These are phyloP conservation scores for Apiospora hydei DNA, from an alignment of 2,329 filamentous ascomycete genomes.

Conservation along the genomic window DNA sequence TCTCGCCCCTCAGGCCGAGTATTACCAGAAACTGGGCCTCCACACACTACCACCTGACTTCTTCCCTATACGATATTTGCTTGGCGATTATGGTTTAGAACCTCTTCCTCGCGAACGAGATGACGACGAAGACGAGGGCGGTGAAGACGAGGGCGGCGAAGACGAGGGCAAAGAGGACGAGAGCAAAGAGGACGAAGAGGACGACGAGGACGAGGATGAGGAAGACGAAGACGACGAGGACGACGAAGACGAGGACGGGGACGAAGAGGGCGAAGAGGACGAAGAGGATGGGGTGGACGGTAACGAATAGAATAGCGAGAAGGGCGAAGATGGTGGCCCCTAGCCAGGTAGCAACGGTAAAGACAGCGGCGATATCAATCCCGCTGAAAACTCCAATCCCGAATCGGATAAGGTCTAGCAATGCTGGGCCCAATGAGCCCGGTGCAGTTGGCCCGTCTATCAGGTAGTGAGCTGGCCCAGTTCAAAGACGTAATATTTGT, in stretches of 20 bases:
- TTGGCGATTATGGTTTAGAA: not conserved
- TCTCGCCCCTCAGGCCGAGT: slow-evolving; percentile 9
- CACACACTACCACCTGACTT: slow-evolving; percentile 23
- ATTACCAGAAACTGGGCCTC: slow-evolving; percentile 21
- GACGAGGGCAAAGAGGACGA: not conserved
- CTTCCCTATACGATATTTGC: not conserved
- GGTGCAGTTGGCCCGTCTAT: not conserved
- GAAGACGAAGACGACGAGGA: not conserved
- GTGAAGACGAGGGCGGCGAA: not conserved
- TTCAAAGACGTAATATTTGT: not conserved
- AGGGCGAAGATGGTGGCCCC: not conserved
- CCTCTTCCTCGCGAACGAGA: no score
- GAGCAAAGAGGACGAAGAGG: not conserved
- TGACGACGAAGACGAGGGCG: not conserved
- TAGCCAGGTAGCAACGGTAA: not conserved
- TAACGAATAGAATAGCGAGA: not conserved
- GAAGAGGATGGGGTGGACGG: not conserved
- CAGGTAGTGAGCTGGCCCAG: not conserved
- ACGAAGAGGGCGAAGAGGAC: not conserved
- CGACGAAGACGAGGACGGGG: not conserved
- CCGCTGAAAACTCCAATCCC: not conserved
- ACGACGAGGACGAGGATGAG: not conserved
- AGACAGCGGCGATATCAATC: not conserved
- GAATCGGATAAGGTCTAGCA: not conserved
- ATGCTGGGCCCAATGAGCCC: not conserved